A percentile compares a stretch with the other conserved stretches of the same genome.
phyloP scores from a whole-genome alignment of 2,329 filamentous ascomycete genomes.

The Neoascochyta sp. region DNA sequence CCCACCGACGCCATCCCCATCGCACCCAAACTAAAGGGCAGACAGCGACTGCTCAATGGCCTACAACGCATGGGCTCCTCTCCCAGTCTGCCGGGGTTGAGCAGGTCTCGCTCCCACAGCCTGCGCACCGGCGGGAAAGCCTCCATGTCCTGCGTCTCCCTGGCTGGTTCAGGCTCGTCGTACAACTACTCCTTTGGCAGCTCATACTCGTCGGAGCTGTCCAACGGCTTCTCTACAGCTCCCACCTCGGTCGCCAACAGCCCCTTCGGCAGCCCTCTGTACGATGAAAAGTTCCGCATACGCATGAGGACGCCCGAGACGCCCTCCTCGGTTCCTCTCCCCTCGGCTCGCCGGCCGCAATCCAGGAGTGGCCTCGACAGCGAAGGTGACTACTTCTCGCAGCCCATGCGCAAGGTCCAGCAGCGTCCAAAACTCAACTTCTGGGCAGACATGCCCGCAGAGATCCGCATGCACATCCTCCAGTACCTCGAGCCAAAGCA shows the following conservation, averaged over 20 bases:
- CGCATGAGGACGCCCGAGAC: conserved; percentile 53
- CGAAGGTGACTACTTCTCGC: conserved; percentile 48
- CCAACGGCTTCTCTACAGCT: conserved; percentile 54
- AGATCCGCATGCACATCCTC: conserved; percentile 76
- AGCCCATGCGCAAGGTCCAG: conserved; percentile 35
- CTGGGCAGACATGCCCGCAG: conserved; percentile 76
- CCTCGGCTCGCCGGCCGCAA: conserved; percentile 56
- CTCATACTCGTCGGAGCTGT: conserved; percentile 55
- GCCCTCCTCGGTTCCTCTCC: conserved; percentile 58
- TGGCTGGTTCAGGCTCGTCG: conserved; percentile 50
- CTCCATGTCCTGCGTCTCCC: conserved; percentile 62
- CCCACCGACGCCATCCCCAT: conserved; percentile 27
- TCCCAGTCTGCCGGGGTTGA: conserved; percentile 63
- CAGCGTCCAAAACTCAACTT: conserved; percentile 57
- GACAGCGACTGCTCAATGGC: conserved; percentile 66
- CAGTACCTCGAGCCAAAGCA: conserved; percentile 74
- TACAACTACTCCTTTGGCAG: conserved; percentile 54
- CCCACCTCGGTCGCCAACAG: conserved; percentile 51
- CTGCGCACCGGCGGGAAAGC: conserved; percentile 62
- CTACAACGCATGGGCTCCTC: conserved; percentile 81
- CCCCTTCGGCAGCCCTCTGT: conserved; percentile 46
- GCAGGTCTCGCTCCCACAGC: conserved; percentile 62
- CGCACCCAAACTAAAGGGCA: conserved; percentile 60
- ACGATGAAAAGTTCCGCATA: conserved; percentile 55
- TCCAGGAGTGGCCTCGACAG: conserved; percentile 42